Evolutionary conservation across 2,329 filamentous ascomycete species (phyloP).

Genomic region (Corynespora cassiicola): DNA sequence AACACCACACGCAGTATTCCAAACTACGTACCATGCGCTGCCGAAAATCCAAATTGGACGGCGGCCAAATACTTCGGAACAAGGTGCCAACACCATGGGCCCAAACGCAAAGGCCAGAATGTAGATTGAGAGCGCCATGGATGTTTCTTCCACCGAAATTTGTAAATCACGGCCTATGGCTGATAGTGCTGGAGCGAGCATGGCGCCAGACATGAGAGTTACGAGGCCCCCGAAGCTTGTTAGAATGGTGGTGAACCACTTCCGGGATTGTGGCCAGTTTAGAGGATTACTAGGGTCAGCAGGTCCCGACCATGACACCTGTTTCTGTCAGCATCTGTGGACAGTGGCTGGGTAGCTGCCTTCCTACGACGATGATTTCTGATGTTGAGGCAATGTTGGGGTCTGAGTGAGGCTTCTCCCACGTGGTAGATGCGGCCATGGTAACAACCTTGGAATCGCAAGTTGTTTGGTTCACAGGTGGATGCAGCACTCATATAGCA

Average conservation of each 20-base stretch:
- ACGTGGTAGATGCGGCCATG: too few species aligned
- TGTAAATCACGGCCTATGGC: constrained; percentile 16
- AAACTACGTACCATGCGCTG: constrained; percentile 23
- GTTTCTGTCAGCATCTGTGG: too few species aligned
- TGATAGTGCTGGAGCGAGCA: constrained; percentile 23
- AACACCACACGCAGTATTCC: constrained; percentile 24
- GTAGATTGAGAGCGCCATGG: constrained; percentile 27
- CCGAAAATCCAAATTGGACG: constrained; percentile 62
- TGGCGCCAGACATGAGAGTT: constrained; percentile 28
- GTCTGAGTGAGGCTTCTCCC: too few species aligned
- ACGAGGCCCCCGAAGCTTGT: constrained; percentile 23
- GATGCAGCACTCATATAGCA: too few species aligned
- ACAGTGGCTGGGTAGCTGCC: not conserved
- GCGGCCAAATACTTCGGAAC: constrained; percentile 76
- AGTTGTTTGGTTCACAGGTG: too few species aligned
- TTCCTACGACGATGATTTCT: constrained; percentile 9
- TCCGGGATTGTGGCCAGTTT: constrained; percentile 35
- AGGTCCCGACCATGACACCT: constrained; percentile 17
- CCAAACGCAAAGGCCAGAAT: constrained; percentile 48
- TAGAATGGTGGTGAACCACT: constrained; percentile 50
- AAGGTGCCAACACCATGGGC: constrained; percentile 78
- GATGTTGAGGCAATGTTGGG: not conserved
- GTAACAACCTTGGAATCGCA: too few species aligned
- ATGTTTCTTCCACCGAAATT: constrained; percentile 15
- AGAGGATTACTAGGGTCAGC: constrained; percentile 29